These are phyloP conservation scores for Ophiosphaerella narmari DNA, from an alignment of 2,329 filamentous ascomycete genomes.

Conservation along the genomic window DNA sequence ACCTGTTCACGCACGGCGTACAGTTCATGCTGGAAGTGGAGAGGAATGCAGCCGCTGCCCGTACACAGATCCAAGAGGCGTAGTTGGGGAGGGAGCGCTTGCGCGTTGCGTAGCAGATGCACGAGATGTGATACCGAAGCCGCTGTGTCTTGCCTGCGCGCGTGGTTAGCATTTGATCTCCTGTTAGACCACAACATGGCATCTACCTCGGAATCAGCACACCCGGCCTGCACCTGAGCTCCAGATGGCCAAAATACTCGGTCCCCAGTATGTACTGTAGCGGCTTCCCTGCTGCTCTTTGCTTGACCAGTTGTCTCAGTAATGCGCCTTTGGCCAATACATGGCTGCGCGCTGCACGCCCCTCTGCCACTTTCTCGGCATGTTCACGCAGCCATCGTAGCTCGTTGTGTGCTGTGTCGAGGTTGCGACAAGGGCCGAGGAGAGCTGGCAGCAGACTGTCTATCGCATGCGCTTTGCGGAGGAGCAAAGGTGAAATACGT, in stretches of 20 bases:
- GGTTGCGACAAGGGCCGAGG: constrained; percentile 66
- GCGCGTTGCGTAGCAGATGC: constrained; percentile 27
- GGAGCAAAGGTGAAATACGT: constrained; percentile 63
- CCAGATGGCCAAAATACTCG: constrained; percentile 83
- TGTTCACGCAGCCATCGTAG: constrained; percentile 74
- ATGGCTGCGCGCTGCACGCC: constrained; percentile 24
- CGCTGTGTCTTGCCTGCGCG: constrained; percentile 53
- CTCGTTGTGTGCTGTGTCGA: constrained; percentile 69
- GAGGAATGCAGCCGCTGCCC: constrained; percentile 86
- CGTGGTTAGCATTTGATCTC: constrained; percentile 12
- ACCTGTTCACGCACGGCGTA: constrained; percentile 31
- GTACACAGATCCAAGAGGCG: constrained; percentile 84
- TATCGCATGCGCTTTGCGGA: constrained; percentile 59
- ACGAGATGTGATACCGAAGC: constrained; percentile 43
- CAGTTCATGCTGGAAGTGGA: constrained; percentile 72
- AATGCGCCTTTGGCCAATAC: constrained; percentile 23
- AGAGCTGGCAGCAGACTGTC: constrained; percentile 64
- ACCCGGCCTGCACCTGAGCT: constrained; percentile 74
- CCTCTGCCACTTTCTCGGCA: constrained; percentile 34
- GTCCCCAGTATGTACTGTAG: constrained; percentile 88
- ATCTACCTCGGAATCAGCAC: constrained; percentile 81
- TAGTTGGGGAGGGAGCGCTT: constrained; percentile 46
- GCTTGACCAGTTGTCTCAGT: constrained; percentile 28
- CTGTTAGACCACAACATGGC: constrained; percentile 20
- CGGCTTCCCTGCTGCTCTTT: constrained; percentile 68